Conservation (phyloP, 257 asterid species). For the Nicotiana attenuata region DNA sequence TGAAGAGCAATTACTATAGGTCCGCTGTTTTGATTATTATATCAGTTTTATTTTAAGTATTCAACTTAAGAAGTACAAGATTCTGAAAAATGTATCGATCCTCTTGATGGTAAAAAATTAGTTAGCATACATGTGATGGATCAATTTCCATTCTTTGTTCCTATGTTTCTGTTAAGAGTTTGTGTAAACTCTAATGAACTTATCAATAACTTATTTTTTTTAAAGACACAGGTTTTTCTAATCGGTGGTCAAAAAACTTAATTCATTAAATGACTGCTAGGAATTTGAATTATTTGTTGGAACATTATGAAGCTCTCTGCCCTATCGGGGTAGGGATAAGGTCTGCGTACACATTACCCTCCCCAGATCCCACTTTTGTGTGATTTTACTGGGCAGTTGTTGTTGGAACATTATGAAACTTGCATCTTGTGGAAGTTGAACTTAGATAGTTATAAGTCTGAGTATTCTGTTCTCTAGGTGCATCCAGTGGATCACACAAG, state of each 20-base stretch:
- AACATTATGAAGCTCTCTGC: neutral
- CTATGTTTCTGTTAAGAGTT: neutral
- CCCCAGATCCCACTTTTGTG: too few relatives aligned
- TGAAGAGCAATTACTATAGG: neutral
- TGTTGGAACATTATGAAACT: neutral
- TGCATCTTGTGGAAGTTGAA: neutral
- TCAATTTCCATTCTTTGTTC: neutral
- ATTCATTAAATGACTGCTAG: neutral
- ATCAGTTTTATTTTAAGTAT: neutral
- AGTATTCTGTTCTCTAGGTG: slow-evolving; percentile 23
- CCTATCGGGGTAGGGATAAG: too few relatives aligned
- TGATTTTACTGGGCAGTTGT: too few relatives aligned
- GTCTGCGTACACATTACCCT: too few relatives aligned
- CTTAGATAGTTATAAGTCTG: neutral
- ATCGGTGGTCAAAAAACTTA: neutral
- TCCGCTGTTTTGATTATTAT: neutral
- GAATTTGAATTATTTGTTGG: neutral
- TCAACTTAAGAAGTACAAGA: neutral
- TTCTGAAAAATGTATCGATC: neutral
- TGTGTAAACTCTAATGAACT: neutral
- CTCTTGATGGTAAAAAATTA: neutral
- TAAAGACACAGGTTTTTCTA: neutral
- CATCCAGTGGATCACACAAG: slow-evolving; percentile 23
- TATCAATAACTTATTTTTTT: neutral
- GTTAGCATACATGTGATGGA: neutral